Conservation (phyloP, 2,329 filamentous ascomycete species). For the Thielaviopsis ethacetica region DNA sequence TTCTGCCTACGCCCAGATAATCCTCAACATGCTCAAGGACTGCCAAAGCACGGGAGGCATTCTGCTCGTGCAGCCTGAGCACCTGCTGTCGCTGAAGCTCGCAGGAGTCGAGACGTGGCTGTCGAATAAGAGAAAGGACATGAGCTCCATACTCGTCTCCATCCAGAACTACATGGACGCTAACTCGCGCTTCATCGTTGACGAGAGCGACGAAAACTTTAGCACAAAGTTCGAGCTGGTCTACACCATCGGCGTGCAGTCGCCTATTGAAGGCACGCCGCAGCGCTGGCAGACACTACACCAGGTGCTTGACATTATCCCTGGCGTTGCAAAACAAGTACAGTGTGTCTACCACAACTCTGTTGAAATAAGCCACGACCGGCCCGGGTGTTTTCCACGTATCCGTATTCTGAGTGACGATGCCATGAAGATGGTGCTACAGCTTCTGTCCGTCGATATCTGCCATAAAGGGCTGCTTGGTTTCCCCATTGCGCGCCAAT, state of each 20-base stretch:
- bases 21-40: slow-evolving; percentile 24
- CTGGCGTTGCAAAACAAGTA: slow-evolving; percentile 17
- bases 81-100: slow-evolving; percentile 46
- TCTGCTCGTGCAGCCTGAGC: slow-evolving; percentile 45
- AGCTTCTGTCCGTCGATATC: slow-evolving; percentile 23
- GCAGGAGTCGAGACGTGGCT: slow-evolving; percentile 34
- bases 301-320: slow-evolving; percentile 30
- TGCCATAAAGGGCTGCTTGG: slow-evolving; percentile 25
- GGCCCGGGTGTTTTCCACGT: slow-evolving; percentile 26
- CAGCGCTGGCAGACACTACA: slow-evolving; percentile 41
- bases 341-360: slow-evolving; percentile 19
- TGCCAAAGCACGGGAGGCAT: slow-evolving; percentile 37
- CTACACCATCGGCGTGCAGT: slow-evolving; percentile 42
- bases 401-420: slow-evolving; percentile 28
- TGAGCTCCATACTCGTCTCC: slow-evolving; percentile 21
- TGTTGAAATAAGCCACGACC: slow-evolving; percentile 24
- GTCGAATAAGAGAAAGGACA: not conserved
- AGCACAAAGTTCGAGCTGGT: slow-evolving; percentile 44
- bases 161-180: slow-evolving; percentile 29
- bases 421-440: slow-evolving; percentile 11
- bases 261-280: slow-evolving; percentile 32
- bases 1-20: slow-evolving; percentile 16
- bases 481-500: slow-evolving; percentile 26
- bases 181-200: slow-evolving; percentile 37
- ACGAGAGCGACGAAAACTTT: slow-evolving; percentile 51